Evolutionary conservation across 2,329 filamentous ascomycete genomes (phyloP), one percentile per base, ranked within the genome.

Genomic region (Colletotrichum sojae): DNA sequence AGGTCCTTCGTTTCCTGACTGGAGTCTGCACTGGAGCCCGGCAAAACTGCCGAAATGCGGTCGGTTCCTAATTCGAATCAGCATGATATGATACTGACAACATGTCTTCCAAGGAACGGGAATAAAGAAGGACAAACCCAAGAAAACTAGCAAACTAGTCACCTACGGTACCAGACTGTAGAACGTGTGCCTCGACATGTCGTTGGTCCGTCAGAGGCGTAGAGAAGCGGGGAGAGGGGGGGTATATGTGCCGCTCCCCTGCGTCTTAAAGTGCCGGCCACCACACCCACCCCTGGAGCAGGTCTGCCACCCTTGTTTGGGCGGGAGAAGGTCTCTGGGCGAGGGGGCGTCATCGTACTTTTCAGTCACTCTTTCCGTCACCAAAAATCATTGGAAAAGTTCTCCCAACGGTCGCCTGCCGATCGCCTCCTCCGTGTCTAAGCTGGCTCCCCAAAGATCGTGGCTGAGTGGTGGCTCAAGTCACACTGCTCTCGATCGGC

Each of bases 221-320:
- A 22, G 51, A 58, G 45, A 48, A 40, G 49, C 31, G 31, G 31
- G 31, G 31, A 36, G 48, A 20, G 43, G 43, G 45, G 45, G 56
- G 49, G 31, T 61, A 69, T 69, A 69, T 67, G 51, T 15, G 56
- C 62, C 62, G 46, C 25, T 51, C 69, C 69, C 69, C 62, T 71
- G 69, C 67, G 18, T 67, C 43, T 70, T 70, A 71, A 36, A 70
- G n/a, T 70, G 48, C 69, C 67, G 69, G 55, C 54, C 40, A 36
- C 31, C 22, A 56, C 58, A 18, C 45, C 22, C 63, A 36, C 52
- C 53, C 53, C 61, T 53, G 61, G 18, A 20, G 22, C 55, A 46
- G 13, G 67, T 55, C 40, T 52, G 22, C 61, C 48, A 65, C 36
- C 54, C 61, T 49, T 55, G 43, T 20, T 18, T 68, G 48, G 22